Conservation (phyloP, 768 basidiomycete species). For the Collybiopsis confluens region DNA sequence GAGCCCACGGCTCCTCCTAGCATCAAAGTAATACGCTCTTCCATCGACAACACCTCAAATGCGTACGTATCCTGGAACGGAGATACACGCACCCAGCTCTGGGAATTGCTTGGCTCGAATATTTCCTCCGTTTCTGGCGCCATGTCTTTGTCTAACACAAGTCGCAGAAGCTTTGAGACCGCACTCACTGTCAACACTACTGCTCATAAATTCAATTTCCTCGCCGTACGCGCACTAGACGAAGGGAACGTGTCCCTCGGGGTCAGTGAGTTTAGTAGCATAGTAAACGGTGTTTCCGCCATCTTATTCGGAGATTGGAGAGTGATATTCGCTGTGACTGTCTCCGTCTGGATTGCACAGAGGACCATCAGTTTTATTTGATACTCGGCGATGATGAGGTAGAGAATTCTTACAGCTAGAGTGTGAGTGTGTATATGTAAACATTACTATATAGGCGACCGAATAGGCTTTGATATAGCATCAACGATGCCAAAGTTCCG, state of each 20-base stretch:
- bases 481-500: too few relatives aligned
- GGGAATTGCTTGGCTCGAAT: conserved; percentile 8
- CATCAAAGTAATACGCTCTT: not conserved
- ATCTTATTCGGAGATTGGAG: too few relatives aligned
- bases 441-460: too few relatives aligned
- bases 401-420: too few relatives aligned
- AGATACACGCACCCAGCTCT: conserved; percentile 13
- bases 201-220: not conserved
- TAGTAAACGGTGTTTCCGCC: not conserved
- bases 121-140: not conserved
- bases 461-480: too few relatives aligned
- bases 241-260: not conserved
- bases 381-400: too few relatives aligned
- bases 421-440: too few relatives aligned
- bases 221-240: conserved; percentile 3
- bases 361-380: too few relatives aligned
- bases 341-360: too few relatives aligned
- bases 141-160: not conserved
- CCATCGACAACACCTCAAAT: not conserved
- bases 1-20: conserved; percentile 13
- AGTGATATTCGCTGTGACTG: too few relatives aligned
- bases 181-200: conserved; percentile 5
- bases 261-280: conserved; percentile 1
- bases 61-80: conserved; percentile 19
- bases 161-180: conserved; percentile 14